Evolutionary conservation across 345 rosid species (phyloP).

Genomic region (Luvunga scandens): DNA sequence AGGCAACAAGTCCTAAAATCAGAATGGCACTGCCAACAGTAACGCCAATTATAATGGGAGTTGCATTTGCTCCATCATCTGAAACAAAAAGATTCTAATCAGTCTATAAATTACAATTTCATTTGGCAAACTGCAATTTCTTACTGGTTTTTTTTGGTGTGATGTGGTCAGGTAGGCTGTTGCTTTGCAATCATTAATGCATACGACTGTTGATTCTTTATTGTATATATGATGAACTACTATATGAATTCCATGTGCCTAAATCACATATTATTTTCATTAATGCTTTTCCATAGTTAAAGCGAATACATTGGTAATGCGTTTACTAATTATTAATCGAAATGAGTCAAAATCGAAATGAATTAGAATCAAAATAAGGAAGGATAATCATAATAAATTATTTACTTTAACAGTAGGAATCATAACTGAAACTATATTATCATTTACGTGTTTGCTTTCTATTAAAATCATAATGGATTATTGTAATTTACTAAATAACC

Average conservation of each 20-base stretch:
- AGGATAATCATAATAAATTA: background rate
- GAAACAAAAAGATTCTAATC: slow-evolving; percentile 6
- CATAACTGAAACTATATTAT: no score
- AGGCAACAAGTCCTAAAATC: slow-evolving; percentile 34
- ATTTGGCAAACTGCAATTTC: background rate
- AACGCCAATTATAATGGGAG: slow-evolving; percentile 39
- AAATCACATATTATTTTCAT: background rate
- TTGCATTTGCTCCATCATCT: slow-evolving; percentile 37
- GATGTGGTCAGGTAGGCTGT: background rate
- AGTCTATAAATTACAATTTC: background rate
- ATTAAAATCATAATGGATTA: fast-evolving
- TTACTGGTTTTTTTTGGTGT: no score
- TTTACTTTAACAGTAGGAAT: background rate
- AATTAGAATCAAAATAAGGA: no score
- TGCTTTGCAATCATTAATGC: background rate
- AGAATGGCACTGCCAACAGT: slow-evolving; percentile 42
- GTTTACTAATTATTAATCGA: no score
- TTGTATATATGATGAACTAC: background rate
- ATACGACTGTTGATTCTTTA: background rate
- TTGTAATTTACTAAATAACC: no score
- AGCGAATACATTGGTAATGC: background rate
- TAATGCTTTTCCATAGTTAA: background rate
- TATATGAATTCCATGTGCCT: background rate
- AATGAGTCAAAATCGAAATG: no score
- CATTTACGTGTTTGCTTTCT: no score